Conservation (phyloP, 345 rosid genomes). For the Rhodamnia rubescens region DNA sequence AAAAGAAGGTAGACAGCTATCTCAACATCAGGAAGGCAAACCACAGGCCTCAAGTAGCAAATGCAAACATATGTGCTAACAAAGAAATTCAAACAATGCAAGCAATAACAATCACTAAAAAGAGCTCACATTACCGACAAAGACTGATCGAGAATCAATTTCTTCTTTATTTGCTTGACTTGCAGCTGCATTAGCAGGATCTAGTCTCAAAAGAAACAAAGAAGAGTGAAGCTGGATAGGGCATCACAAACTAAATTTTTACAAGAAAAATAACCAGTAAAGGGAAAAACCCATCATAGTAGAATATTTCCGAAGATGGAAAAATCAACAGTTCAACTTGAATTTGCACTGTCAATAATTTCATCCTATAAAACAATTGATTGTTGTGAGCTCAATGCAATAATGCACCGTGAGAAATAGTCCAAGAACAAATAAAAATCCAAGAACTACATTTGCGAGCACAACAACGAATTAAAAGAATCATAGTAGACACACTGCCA, state of each 20-base stretch:
- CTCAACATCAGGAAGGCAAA: not conserved
- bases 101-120: conserved; percentile 4
- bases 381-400: not conserved
- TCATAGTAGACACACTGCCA: not conserved
- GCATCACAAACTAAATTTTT: not conserved
- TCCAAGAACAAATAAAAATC: not conserved
- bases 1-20: not conserved
- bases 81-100: not conserved
- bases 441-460: not conserved
- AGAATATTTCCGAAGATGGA: not conserved
- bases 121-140: conserved; percentile 70
- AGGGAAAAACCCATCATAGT: not conserved
- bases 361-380: not conserved
- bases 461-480: not conserved
- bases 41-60: not conserved
- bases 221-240: not conserved
- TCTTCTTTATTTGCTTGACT: conserved; percentile 59
- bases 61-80: not conserved
- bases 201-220: conserved; percentile 21
- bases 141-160: conserved; percentile 63
- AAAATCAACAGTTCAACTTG: not conserved
- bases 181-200: conserved; percentile 40
- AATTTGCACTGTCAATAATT: not conserved
- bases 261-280: not conserved
- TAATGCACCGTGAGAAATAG: not conserved